Evolutionary conservation across 345 rosid genomes (phyloP).

Genomic region (Ricinus communis): DNA sequence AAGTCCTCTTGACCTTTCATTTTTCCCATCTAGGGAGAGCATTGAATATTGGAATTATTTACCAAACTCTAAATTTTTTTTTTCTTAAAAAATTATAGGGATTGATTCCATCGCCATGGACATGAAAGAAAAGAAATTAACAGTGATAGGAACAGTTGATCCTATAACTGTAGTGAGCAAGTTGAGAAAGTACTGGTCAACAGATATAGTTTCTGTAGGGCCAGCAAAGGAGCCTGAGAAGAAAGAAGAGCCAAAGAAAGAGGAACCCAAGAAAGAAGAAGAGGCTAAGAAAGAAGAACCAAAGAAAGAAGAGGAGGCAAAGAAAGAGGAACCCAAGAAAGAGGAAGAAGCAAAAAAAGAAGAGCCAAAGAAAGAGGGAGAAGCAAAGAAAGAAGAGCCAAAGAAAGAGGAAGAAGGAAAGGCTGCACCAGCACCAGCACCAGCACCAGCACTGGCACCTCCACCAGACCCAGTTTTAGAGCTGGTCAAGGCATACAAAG

Average conservation of each 20-base stretch:
- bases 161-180: conserved; percentile 69
- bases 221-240: conserved; percentile 87
- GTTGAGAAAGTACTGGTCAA: conserved; percentile 75
- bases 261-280: conserved; percentile 60
- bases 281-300: conserved; percentile 47
- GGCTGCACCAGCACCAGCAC: conserved; percentile 29
- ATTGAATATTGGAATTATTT: neutral
- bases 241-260: conserved; percentile 66
- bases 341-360: conserved; percentile 40
- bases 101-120: conserved; percentile 82
- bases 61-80: neutral
- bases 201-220: conserved; percentile 66
- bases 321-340: conserved; percentile 54
- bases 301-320: conserved; percentile 47
- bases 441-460: conserved; percentile 21
- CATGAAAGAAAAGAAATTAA: conserved; percentile 73
- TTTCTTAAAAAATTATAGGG: conserved; percentile 36
- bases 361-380: conserved; percentile 42
- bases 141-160: conserved; percentile 75
- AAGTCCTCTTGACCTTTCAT: neutral
- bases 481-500: conserved; percentile 78
- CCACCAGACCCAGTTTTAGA: conserved; percentile 64
- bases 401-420: conserved; percentile 20
- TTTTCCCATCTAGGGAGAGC: neutral
- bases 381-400: conserved; percentile 31